phyloP scores from a whole-genome alignment of 2,329 filamentous ascomycete species.

The Drechslerella dactyloides region DNA sequence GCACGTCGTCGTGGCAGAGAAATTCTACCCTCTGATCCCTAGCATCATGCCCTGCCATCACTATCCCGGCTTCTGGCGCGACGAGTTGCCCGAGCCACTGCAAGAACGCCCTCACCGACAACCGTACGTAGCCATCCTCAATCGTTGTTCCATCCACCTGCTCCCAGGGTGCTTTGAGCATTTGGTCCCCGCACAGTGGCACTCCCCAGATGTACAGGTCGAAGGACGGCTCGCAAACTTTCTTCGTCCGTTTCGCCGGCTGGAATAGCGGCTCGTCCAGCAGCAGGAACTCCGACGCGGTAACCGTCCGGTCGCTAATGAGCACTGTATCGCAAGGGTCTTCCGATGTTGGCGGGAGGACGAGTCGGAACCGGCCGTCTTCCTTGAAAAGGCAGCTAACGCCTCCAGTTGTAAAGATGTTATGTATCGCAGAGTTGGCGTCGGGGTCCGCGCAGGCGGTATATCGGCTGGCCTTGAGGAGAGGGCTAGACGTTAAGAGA shows the following conservation, averaged over 20 bases:
- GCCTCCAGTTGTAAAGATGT: conserved; percentile 17
- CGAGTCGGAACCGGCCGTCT: conserved; percentile 16
- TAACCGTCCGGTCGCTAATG: conserved; percentile 2
- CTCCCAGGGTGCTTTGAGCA: conserved; percentile 30
- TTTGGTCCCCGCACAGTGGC: conserved; percentile 14
- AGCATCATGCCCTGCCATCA: conserved; percentile 1
- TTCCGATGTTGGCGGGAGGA: not conserved
- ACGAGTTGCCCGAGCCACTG: conserved; percentile 16
- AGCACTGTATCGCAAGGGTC: not conserved
- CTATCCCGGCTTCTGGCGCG: conserved; percentile 20
- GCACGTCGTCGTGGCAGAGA: conserved; percentile 17
- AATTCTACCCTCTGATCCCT: conserved; percentile 21
- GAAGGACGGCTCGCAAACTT: not conserved
- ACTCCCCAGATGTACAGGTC: conserved; percentile 19
- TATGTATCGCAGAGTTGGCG: conserved; percentile 20
- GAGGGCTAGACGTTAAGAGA: conserved; percentile 20
- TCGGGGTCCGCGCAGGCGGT: not conserved
- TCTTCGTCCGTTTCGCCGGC: not conserved
- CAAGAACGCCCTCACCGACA: conserved; percentile 20
- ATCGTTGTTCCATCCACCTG: conserved; percentile 9
- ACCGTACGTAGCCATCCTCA: conserved; percentile 17
- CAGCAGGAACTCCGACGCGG: conserved; percentile 16
- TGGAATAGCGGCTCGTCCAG: conserved; percentile 23
- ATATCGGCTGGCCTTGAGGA: conserved; percentile 27
- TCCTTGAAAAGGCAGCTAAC: conserved; percentile 16